Evolutionary conservation across 2,329 filamentous ascomycete species (phyloP).

Genomic region (Cercospora citrullina): DNA sequence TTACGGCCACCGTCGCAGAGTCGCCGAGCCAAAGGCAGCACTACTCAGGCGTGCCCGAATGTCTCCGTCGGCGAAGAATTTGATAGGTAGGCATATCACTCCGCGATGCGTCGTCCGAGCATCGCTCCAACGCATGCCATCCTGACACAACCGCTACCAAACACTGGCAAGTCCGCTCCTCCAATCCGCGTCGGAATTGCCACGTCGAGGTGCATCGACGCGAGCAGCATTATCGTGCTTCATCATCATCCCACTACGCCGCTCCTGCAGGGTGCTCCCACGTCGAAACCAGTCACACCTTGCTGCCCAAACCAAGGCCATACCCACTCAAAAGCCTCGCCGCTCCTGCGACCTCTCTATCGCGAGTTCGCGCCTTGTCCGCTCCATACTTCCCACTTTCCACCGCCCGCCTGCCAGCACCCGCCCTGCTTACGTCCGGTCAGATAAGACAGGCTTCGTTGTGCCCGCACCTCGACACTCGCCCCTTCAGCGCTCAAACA

Average conservation of each 20-base stretch:
- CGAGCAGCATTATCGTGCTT: constrained; percentile 1
- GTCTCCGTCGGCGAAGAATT: constrained; percentile 8
- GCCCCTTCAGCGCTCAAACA: constrained; percentile 24
- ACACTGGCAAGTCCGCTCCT: background rate
- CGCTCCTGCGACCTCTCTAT: background rate
- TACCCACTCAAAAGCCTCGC: background rate
- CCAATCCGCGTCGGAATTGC: constrained; percentile 1
- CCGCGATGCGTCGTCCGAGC: background rate
- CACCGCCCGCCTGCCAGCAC: constrained; percentile 1
- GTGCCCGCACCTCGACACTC: background rate
- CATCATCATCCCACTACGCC: background rate
- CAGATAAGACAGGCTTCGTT: constrained; percentile 21
- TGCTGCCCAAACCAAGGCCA: constrained; percentile 6
- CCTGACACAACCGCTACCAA: constrained; percentile 3
- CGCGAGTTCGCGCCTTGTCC: constrained; percentile 2
- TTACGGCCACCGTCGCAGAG: background rate
- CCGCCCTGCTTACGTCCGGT: background rate
- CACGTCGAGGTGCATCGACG: constrained; percentile 5
- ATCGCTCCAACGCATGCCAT: background rate
- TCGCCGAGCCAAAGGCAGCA: constrained; percentile 9
- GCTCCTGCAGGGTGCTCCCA: constrained; percentile 12
- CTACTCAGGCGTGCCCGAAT: constrained; percentile 6
- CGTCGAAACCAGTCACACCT: constrained; percentile 8
- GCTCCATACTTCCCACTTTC: constrained; percentile 13
- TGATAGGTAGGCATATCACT: background rate